phyloP scores from a whole-genome alignment of 1,284 basidiomycete species.

The Tremellales sp. region DNA sequence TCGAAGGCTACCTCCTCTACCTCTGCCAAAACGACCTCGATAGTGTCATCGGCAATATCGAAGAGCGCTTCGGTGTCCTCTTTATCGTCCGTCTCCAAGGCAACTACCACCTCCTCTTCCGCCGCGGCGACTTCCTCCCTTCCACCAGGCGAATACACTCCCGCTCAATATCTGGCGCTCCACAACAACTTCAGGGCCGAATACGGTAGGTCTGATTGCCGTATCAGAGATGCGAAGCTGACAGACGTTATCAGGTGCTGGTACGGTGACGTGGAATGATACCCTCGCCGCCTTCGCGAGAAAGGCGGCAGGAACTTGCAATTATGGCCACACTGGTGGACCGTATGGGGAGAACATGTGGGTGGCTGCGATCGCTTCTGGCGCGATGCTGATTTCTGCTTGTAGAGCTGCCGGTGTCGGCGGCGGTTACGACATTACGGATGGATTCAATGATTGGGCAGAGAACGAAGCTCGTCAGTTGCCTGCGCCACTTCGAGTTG shows the following conservation, averaged over 20 bases:
- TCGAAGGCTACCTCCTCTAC: no score
- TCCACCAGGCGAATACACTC: slow-evolving; percentile 4
- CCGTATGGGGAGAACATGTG: slow-evolving; percentile 17
- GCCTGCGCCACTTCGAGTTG: neutral
- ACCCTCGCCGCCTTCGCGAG: slow-evolving; percentile 10
- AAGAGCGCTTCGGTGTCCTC: no score
- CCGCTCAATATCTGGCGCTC: slow-evolving; percentile 21
- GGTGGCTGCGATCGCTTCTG: neutral
- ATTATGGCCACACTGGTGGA: slow-evolving; percentile 14
- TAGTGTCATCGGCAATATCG: no score
- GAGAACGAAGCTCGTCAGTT: slow-evolving; percentile 15
- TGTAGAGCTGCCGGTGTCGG: slow-evolving; percentile 11
- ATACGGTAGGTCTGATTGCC: slow-evolving; percentile 19
- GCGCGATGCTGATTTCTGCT: no score
- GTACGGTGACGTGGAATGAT: slow-evolving; percentile 13
- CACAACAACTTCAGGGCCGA: slow-evolving; percentile 39
- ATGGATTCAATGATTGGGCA: slow-evolving; percentile 16
- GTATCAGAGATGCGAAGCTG: neutral
- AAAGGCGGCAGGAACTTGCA: slow-evolving; percentile 6
- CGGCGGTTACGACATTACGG: slow-evolving; percentile 7
- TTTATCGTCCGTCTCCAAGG: no score
- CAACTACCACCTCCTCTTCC: slow-evolving; percentile 6
- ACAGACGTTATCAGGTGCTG: slow-evolving; percentile 3
- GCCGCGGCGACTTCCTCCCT: neutral
- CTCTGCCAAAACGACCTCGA: no score